Conservation (phyloP, 2,329 filamentous ascomycete genomes). For the Grosmannia huntii region DNA sequence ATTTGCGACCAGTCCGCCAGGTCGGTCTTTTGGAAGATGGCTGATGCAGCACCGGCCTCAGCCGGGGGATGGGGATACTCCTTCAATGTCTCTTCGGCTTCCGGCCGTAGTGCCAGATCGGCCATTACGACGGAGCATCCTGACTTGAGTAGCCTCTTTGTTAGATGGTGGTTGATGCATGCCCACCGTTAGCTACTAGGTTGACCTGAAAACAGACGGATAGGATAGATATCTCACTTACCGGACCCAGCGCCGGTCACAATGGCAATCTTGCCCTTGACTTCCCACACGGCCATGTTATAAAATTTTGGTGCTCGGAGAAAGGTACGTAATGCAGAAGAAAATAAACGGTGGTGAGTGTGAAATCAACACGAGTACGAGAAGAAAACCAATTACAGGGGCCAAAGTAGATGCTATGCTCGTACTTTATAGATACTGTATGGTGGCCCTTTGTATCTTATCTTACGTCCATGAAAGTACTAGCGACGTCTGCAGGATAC, state of each 20-base stretch:
- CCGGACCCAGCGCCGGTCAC: conserved; percentile 42
- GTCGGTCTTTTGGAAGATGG: conserved; percentile 30
- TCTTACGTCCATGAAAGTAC: no score
- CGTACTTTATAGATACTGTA: background rate
- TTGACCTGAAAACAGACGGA: background rate
- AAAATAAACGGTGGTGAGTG: background rate
- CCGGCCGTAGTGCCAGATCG: conserved; percentile 28
- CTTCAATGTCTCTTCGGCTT: conserved; percentile 23
- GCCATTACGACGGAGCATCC: conserved; percentile 33
- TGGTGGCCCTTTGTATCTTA: no score
- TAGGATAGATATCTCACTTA: conserved; percentile 11
- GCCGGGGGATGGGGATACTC: background rate
- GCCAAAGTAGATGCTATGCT: background rate
- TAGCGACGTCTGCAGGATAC: background rate
- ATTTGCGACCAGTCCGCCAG: conserved; percentile 29
- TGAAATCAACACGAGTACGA: background rate
- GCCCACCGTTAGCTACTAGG: background rate
- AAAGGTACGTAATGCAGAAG: background rate
- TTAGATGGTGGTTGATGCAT: conserved; percentile 32
- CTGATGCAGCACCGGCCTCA: conserved; percentile 14
- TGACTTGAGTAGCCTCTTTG: conserved; percentile 25
- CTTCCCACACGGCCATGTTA: background rate
- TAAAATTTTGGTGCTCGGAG: background rate
- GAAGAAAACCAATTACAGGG: background rate
- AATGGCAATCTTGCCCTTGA: conserved; percentile 32